A percentile compares a stretch with the other conserved stretches of the same genome.
Conservation (phyloP, 495 filamentous ascomycete species). For the Penicillium crystallinum region DNA sequence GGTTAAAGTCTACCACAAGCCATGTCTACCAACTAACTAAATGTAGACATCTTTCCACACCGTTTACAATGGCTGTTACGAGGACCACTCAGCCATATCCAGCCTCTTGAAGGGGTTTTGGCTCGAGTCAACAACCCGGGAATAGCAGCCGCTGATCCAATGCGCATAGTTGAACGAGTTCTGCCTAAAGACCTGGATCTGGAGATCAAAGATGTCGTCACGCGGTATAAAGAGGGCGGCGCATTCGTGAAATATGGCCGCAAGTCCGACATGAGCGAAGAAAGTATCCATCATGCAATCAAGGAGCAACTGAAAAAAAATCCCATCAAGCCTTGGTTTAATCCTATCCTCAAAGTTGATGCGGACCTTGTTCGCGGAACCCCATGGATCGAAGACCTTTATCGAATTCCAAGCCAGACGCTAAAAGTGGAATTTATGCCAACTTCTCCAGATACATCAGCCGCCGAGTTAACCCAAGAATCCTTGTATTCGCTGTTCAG, state of each 20-base stretch:
- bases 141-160: constrained; percentile 57
- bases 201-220: constrained; percentile 70
- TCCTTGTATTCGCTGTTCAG: constrained; percentile 82
- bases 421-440: constrained; percentile 82
- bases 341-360: constrained; percentile 67
- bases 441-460: constrained; percentile 54
- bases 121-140: constrained; percentile 57
- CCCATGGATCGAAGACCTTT: constrained; percentile 95
- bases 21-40: constrained; percentile 5
- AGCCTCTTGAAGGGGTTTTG: constrained; percentile 55
- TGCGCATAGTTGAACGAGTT: constrained; percentile 55
- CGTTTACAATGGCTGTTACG: constrained; percentile 63
- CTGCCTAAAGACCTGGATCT: constrained; percentile 56
- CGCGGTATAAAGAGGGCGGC: constrained; percentile 84
- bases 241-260: constrained; percentile 86
- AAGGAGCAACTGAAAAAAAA: constrained; percentile 56
- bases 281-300: constrained; percentile 55
- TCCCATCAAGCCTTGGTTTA: constrained; percentile 85
- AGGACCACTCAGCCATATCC: constrained; percentile 52
- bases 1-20: constrained; percentile 16
- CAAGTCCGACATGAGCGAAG: constrained; percentile 41
- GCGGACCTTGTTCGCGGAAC: constrained; percentile 67
- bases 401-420: constrained; percentile 68
- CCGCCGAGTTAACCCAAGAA: constrained; percentile 79
- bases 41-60: constrained; percentile 75